phyloP scores from a whole-genome alignment of 169 alveolate species.

The Eimeria nieschulzi region DNA sequence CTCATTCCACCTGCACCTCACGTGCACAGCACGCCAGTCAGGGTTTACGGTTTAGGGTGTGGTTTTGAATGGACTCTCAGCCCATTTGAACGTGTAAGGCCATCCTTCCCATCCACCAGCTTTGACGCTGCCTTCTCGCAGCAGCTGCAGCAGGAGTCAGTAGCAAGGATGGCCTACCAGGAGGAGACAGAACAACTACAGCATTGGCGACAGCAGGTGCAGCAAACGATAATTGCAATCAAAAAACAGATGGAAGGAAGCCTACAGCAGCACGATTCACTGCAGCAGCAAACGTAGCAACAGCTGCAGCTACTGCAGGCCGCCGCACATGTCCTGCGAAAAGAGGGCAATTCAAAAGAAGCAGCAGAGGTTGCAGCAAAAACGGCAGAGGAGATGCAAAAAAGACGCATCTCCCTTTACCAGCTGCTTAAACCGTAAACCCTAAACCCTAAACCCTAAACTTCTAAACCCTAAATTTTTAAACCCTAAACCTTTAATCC shows the following conservation, averaged over 20 bases:
- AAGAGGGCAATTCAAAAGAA: background rate
- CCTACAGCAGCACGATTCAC: conserved; percentile 30
- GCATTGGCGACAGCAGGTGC: conserved; percentile 9
- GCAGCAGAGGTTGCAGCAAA: background rate
- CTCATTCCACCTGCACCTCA: no score
- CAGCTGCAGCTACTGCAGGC: conserved; percentile 35
- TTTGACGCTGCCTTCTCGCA: background rate
- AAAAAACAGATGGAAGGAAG: background rate
- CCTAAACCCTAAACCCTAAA: no score
- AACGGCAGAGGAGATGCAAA: no score
- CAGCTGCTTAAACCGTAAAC: no score
- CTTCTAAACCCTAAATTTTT: no score
- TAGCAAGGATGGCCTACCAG: background rate
- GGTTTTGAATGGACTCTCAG: background rate
- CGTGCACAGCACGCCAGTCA: no score
- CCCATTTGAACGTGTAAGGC: conserved; percentile 19
- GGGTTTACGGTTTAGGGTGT: background rate
- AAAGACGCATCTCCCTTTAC: no score
- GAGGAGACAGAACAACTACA: background rate
- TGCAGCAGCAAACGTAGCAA: background rate
- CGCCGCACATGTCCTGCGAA: background rate
- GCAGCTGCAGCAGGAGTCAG: conserved; percentile 20
- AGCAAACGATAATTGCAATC: background rate
- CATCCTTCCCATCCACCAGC: conserved; percentile 5
- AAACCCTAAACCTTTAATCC: no score